A percentile compares a stretch with the other conserved stretches of the same genome.
Evolutionary conservation across 2,329 filamentous ascomycete genomes (phyloP).

Genomic region (Lachnellula willkommii): DNA sequence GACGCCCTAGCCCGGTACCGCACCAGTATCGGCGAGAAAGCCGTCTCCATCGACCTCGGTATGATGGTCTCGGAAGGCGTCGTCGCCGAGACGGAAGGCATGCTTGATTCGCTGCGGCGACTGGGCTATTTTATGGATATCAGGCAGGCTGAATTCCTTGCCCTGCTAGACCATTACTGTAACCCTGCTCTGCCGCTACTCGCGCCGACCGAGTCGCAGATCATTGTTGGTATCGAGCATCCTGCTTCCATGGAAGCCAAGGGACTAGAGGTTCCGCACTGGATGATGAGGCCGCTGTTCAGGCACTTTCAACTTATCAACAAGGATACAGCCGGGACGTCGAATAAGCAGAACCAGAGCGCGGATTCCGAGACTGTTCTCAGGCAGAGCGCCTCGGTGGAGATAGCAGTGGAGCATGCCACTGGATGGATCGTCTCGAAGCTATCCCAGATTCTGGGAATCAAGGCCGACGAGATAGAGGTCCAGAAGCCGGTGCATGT

Average conservation of each 20-base stretch:
- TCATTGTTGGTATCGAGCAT: conserved; percentile 25
- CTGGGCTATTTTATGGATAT: not conserved
- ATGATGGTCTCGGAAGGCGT: conserved; percentile 13
- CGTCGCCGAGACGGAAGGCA: conserved; percentile 23
- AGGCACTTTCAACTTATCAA: not conserved
- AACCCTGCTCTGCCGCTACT: conserved; percentile 46
- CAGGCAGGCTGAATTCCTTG: not conserved
- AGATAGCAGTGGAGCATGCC: not conserved
- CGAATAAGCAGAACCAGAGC: not conserved
- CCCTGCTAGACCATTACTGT: conserved; percentile 22
- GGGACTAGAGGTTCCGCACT: conserved; percentile 49
- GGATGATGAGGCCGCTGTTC: conserved; percentile 17
- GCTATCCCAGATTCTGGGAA: conserved; percentile 36
- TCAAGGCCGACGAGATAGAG: conserved; percentile 40
- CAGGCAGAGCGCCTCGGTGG: not conserved
- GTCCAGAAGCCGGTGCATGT: conserved; percentile 34
- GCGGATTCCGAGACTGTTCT: not conserved
- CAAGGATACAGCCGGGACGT: not conserved
- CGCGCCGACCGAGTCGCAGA: conserved; percentile 48
- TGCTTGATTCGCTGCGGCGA: not conserved
- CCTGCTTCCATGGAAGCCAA: conserved; percentile 37
- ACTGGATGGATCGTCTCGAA: conserved; percentile 34
- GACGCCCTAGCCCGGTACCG: conserved; percentile 16
- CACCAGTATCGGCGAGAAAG: conserved; percentile 6
- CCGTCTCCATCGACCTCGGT: conserved; percentile 15